Conservation (phyloP, 768 basidiomycete species). For the Lanmaoa pseudosensibilis region DNA sequence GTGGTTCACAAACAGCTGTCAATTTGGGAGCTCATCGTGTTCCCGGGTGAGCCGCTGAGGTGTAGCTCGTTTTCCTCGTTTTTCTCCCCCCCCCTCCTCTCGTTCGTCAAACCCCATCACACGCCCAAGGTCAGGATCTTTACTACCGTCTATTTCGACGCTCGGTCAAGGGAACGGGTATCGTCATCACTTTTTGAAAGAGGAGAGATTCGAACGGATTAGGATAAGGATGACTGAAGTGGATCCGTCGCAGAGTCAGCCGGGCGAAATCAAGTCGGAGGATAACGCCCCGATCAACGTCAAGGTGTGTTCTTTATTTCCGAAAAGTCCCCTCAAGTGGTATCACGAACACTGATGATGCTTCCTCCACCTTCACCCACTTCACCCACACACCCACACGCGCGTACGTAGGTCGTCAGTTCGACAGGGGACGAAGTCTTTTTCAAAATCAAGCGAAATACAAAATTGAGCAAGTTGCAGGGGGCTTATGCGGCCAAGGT, state of each 20-base stretch:
- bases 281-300: constrained; percentile 71
- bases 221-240: constrained; percentile 9
- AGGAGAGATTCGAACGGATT: neutral
- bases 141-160: neutral
- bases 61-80: neutral
- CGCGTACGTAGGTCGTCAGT: constrained; percentile 58
- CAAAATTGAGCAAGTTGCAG: constrained; percentile 89
- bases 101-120: neutral
- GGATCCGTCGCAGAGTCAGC: constrained; percentile 27
- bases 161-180: neutral
- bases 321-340: too few species aligned
- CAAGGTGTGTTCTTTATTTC: constrained; percentile 55
- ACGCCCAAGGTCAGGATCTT: neutral
- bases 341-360: neutral
- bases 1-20: neutral
- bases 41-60: neutral
- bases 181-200: neutral
- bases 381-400: neutral
- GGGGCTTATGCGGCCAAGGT: constrained; percentile 91
- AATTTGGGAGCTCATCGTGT: neutral
- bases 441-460: constrained; percentile 96
- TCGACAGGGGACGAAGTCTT: constrained; percentile 85
- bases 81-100: neutral
- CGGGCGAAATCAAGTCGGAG: constrained; percentile 54
- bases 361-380: too few species aligned